These are phyloP conservation scores for Rhipidocladum racemiflorum DNA, from an alignment of 176 grass and related monocot genomes.

Conservation along the genomic window DNA sequence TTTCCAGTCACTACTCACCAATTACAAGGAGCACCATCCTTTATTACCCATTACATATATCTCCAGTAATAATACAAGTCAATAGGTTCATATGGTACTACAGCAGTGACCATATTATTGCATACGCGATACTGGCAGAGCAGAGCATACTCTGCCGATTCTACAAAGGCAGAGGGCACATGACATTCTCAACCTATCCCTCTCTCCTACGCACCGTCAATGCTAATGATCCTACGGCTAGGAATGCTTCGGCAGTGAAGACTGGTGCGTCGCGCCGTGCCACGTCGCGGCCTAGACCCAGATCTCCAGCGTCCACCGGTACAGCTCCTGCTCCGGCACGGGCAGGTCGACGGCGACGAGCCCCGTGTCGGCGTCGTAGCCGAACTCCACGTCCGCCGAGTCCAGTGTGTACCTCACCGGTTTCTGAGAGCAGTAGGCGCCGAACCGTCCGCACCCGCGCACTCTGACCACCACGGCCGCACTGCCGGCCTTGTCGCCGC, in stretches of 20 bases:
- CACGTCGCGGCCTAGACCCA: slow-evolving; percentile 22
- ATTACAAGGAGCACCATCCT: slow-evolving; percentile 27
- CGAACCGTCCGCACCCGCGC: slow-evolving; percentile 65
- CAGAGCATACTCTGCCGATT: slow-evolving; percentile 18
- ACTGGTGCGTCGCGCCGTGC: not conserved
- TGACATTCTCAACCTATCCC: not conserved
- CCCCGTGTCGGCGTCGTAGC: slow-evolving; percentile 41
- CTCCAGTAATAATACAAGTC: not conserved
- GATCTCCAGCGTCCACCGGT: slow-evolving; percentile 62
- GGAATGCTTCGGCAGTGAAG: not conserved
- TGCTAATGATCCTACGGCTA: not conserved
- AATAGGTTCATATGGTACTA: not conserved
- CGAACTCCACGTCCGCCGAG: slow-evolving; percentile 43
- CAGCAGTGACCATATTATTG: not conserved
- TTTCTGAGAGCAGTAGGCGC: slow-evolving; percentile 58
- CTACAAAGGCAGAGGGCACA: not conserved
- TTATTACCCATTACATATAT: slow-evolving; percentile 6
- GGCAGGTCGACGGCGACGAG: slow-evolving; percentile 62
- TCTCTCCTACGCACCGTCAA: not conserved
- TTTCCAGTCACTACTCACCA: not conserved
- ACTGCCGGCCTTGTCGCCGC: not conserved
- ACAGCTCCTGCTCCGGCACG: slow-evolving; percentile 56
- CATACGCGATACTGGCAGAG: not conserved
- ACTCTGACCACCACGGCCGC: slow-evolving; percentile 36
- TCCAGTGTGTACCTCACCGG: slow-evolving; percentile 53